phyloP scores from a whole-genome alignment of 352 stramenopile species.

The Stramenopiles sp. region DNA sequence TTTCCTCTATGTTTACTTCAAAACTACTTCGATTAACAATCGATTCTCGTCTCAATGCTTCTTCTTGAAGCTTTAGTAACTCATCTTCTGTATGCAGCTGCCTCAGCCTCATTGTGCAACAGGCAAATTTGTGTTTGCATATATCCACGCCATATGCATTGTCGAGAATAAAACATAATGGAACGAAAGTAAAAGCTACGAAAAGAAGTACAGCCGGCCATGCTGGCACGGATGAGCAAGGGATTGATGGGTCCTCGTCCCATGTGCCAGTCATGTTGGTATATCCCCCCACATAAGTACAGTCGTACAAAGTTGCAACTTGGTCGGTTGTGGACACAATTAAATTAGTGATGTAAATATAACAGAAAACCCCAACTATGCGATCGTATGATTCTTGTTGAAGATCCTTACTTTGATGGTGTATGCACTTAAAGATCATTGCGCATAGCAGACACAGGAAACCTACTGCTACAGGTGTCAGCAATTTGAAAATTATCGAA shows the following conservation, averaged over 20 bases:
- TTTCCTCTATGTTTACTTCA: no score
- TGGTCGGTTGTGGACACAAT: background rate
- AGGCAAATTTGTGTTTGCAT: background rate
- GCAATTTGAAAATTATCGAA: background rate
- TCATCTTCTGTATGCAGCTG: background rate
- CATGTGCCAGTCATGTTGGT: no score
- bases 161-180: background rate
- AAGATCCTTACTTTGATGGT: background rate
- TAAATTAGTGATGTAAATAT: background rate
- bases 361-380: background rate
- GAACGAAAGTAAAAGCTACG: background rate
- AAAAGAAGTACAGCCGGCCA: background rate
- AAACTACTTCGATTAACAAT: no score
- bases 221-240: background rate
- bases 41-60: no score
- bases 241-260: background rate
- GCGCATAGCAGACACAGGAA: background rate
- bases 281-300: no score
- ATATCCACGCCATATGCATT: slow-evolving; percentile 2
- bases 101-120: no score
- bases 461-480: background rate
- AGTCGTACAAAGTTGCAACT: background rate
- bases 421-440: background rate
- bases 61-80: background rate
- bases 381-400: background rate